Conservation (phyloP, 2,329 filamentous ascomycete species). For the Pseudocercospora musae region DNA sequence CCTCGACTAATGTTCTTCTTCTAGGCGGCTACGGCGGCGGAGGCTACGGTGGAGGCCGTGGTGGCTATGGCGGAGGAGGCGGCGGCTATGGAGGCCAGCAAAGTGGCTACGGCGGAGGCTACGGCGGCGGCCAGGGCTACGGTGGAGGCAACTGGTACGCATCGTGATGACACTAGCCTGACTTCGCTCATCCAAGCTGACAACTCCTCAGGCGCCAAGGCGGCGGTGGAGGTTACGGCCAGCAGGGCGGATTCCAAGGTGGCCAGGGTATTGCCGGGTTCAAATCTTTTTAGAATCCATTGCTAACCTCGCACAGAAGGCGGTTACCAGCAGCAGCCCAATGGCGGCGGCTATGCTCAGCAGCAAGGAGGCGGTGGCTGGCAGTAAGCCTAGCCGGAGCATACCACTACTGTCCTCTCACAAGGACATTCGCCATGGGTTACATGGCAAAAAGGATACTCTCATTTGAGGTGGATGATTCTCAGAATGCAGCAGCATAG, state of each 20-base stretch:
- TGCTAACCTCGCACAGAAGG: constrained; percentile 23
- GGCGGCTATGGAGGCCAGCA: constrained; percentile 28
- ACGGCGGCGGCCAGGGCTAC: constrained; percentile 31
- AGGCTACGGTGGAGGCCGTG: constrained; percentile 25
- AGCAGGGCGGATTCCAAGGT: constrained; percentile 17
- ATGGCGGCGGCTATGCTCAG: constrained; percentile 29
- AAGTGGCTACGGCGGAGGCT: constrained; percentile 28
- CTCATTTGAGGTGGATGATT: constrained; percentile 12
- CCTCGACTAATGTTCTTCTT: constrained; percentile 1
- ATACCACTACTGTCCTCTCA: background rate
- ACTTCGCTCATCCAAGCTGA: background rate
- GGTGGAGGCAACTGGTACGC: constrained; percentile 24
- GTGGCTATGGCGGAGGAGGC: constrained; percentile 26
- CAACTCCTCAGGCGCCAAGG: constrained; percentile 22
- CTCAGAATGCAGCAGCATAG: constrained; percentile 19
- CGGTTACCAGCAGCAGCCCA: constrained; percentile 29
- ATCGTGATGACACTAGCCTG: background rate
- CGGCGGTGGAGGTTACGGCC: constrained; percentile 22
- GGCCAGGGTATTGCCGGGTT: constrained; percentile 21
- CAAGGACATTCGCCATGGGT: constrained; percentile 2
- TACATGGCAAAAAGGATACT: constrained; percentile 19
- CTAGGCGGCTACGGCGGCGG: constrained; percentile 26
- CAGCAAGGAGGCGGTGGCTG: constrained; percentile 28
- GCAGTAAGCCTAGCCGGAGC: constrained; percentile 4
- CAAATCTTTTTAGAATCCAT: background rate